Base-by-base conservation (phyloP, 1,284 basidiomycete genomes). In the Ustilago tritici region DNA sequence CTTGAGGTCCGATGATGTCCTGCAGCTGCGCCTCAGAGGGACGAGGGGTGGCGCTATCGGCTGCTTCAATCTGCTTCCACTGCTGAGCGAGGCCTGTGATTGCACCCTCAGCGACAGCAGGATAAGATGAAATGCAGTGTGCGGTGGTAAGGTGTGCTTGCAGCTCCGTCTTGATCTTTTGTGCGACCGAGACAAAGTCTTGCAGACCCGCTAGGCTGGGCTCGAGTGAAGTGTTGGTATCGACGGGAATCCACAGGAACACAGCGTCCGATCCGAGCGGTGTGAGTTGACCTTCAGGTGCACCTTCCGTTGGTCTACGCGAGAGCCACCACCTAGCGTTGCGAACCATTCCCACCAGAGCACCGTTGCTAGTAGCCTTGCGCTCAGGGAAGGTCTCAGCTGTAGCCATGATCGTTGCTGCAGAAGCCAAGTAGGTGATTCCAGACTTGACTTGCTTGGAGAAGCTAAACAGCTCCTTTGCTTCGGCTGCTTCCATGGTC, bases 291-390 rank as follows among this genome's bases (percentile, higher is more conserved):
- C 61, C 46, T 12, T 55, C 53, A 34, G 43, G 46, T 3, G 15
- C 58, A 7, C 53, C 53, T 7, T 66, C 43, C 0, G 50, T 46
- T 3, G 56, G 32, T 34, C 56, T 58, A 11, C 60, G 53, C 12
- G 55, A 52, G 1, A 77, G 19, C 75, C 75, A 77, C 54, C 75
- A 46, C 56, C 75, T 49, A 9, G 66, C 65, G 19, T 77, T 77
- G 58, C 75, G 65, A 7, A 71, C 71, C 65, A 77, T 74, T 8
- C 75, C 75, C 60, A 77, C 60, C 32, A 77, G 23, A 14, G 75
- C 75, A n/a, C 75, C 75, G 2, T 36, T 23, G 31, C 66, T 67
- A 7, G 56, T 28, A 8, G 57, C 56, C 11, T 64, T 74, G 23
- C 70, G 65, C n/a, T 65, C 69, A 4, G 69, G 69, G 41, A 50